These are phyloP conservation scores for Candida coquimbonensis DNA, from an alignment of 805 yeast species.

Conservation along the genomic window DNA sequence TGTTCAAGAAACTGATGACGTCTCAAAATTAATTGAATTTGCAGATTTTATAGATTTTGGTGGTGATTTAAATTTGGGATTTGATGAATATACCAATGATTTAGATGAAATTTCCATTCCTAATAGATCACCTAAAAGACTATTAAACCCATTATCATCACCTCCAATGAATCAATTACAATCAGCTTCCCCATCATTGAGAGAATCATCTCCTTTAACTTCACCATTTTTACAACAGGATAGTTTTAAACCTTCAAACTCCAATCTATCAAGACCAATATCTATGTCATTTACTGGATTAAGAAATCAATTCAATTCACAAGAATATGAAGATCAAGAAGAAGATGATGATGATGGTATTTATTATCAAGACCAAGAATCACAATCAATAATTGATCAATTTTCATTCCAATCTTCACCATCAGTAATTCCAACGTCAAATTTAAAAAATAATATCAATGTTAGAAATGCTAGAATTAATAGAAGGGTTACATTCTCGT, in stretches of 20 bases:
- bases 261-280: slow-evolving; percentile 24
- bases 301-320: background rate
- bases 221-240: slow-evolving; percentile 20
- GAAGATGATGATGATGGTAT: background rate
- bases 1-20: slow-evolving; percentile 22
- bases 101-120: slow-evolving; percentile 3
- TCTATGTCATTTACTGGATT: slow-evolving; percentile 57
- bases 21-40: slow-evolving; percentile 37
- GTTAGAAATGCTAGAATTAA: background rate
- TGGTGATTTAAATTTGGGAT: slow-evolving; percentile 30
- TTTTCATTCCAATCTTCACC: slow-evolving; percentile 21
- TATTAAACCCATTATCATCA: slow-evolving; percentile 4
- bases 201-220: slow-evolving; percentile 10
- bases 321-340: background rate
- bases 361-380: too few species aligned
- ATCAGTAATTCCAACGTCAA: background rate
- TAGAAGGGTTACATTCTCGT: slow-evolving; percentile 55
- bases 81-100: slow-evolving; percentile 15
- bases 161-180: slow-evolving; percentile 11
- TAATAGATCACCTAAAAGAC: slow-evolving; percentile 2
- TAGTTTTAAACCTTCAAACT: slow-evolving; percentile 10
- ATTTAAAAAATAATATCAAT: too few species aligned
- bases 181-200: background rate
- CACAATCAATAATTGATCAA: slow-evolving; percentile 17
- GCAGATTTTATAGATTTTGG: slow-evolving; percentile 41